These are phyloP conservation scores for Saccharum hybrid DNA, from an alignment of 202 grass and related monocot genomes.

Conservation along the genomic window DNA sequence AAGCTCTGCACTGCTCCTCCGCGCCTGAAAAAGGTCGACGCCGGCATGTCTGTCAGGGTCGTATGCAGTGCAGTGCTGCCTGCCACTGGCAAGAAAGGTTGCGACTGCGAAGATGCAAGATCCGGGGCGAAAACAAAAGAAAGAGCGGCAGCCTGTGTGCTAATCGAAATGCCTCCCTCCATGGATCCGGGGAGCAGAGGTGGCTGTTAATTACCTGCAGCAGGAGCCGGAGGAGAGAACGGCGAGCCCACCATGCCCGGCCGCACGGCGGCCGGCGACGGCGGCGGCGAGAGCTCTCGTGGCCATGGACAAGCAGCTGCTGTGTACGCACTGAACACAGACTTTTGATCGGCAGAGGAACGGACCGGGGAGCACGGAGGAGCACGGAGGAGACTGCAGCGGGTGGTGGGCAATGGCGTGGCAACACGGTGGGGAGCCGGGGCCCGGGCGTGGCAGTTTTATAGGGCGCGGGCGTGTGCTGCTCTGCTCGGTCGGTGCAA, in stretches of 20 bases:
- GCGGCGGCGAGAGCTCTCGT: conserved; percentile 14
- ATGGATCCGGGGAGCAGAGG: too few species aligned
- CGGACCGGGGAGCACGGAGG: background rate
- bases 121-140: too few species aligned
- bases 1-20: background rate
- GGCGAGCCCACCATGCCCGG: background rate
- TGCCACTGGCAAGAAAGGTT: too few species aligned
- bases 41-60: background rate
- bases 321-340: too few species aligned
- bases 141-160: background rate
- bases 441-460: too few species aligned
- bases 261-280: conserved; percentile 4
- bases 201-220: background rate
- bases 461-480: background rate
- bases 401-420: background rate
- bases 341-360: background rate
- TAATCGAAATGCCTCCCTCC: background rate
- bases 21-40: background rate
- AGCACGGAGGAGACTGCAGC: background rate
- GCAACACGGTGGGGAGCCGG: background rate
- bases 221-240: background rate
- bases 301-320: conserved; percentile 25
- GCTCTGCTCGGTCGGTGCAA: background rate
- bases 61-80: too few species aligned
- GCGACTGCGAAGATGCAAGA: background rate